These are phyloP conservation scores for Candida arabinofermentans DNA, from an alignment of 805 yeast species.

Conservation along the genomic window DNA sequence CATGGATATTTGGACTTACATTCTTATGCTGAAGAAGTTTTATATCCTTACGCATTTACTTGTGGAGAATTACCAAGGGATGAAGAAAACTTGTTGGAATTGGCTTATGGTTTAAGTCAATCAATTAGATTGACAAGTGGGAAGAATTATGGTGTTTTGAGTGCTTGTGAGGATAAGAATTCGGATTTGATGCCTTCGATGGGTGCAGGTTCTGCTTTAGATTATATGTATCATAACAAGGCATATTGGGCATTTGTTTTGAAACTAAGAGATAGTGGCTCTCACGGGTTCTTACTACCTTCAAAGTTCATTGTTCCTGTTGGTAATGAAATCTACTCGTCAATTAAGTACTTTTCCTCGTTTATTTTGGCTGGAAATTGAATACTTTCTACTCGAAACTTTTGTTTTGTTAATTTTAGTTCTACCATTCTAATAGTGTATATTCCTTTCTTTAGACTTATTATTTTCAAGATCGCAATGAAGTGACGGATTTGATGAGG, in stretches of 20 bases:
- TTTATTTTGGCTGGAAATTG: constrained; percentile 35
- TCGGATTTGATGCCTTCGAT: constrained; percentile 67
- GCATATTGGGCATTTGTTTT: constrained; percentile 85
- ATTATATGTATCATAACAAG: constrained; percentile 76
- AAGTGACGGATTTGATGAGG: too few species aligned
- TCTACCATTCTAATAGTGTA: too few species aligned
- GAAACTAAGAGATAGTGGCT: constrained; percentile 76
- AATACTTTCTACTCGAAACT: background rate
- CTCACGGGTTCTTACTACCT: constrained; percentile 80
- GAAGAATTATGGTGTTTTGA: constrained; percentile 60
- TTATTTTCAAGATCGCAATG: too few species aligned
- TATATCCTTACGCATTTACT: constrained; percentile 80
- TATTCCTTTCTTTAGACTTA: too few species aligned
- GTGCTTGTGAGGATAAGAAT: constrained; percentile 79
- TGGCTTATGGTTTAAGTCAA: constrained; percentile 77
- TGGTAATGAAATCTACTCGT: constrained; percentile 68
- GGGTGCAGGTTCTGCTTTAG: constrained; percentile 79
- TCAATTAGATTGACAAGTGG: constrained; percentile 64
- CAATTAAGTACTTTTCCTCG: constrained; percentile 62
- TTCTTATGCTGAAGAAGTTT: constrained; percentile 78
- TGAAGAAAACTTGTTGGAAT: constrained; percentile 72
- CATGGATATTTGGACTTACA: constrained; percentile 81
- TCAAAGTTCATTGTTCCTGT: constrained; percentile 66
- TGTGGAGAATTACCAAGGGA: constrained; percentile 74
- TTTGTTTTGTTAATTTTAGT: background rate